Evolutionary conservation across 352 stramenopile species (phyloP), one percentile per base, ranked within the genome.

Genomic region (Phytophthora fragariae): DNA sequence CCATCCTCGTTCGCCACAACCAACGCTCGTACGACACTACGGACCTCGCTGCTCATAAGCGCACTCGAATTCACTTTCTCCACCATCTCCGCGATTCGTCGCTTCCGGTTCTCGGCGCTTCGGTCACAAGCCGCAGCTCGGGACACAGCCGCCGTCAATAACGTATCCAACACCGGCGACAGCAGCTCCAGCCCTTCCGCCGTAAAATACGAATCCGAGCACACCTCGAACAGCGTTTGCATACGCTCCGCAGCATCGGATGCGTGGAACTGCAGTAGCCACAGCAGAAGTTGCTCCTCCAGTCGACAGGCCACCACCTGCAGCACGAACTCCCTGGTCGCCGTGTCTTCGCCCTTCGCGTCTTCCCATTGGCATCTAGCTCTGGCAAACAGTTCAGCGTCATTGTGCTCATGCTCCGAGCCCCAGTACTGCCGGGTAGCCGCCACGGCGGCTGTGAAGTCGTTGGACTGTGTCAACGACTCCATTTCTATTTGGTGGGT

Each of bases 191-290:
- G 12, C 9, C 37, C 53, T 8, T 60, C 58, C 24, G 15, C 55
- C 31, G n/a, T 57, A 46, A 62, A 70, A 49, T 63, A 69, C 29
- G 49, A 24, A 62, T 68, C 39, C 17, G 14, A 39, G 52, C 68
- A 79, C 55, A 46, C 46, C 29, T 10, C 3, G 31, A 71, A 3
- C n/a, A 88, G 21, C 2, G 19, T 24, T 14, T 57, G 17, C 14
- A 85, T 52, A 39, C 77, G 58, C 1, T 66, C 57, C 7, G 54
- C 41, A 33, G 78, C 70, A 57, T 92, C 82, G 7, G 37, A 54
- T 24, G 29, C 60, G 35, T 86, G 68, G 15, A 57, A 57, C 19
- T 82, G 81, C 37, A 92, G 53, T 33, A 90, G 33, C 52, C 59
- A 72, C 1, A 29, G n/a, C 56, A 77, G 15, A 27, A 91, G 74